Conservation (phyloP, 305 asterid species). For the Solanum chacoense region DNA sequence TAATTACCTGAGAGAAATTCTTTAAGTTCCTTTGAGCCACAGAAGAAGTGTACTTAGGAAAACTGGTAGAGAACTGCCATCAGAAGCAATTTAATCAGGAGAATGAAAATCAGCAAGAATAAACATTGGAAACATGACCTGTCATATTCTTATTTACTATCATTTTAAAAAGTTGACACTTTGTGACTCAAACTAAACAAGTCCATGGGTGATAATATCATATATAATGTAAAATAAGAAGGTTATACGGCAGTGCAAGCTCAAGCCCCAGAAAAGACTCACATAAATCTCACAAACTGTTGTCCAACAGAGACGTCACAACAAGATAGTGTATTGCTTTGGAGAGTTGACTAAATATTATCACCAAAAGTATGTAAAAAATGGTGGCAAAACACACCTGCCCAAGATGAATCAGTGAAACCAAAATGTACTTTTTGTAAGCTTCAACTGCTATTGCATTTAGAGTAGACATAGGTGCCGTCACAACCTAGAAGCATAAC, state of each 20-base stretch:
- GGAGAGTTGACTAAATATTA: background rate
- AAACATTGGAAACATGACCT: background rate
- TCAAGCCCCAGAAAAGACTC: background rate
- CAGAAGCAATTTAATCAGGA: background rate
- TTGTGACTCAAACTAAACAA: background rate
- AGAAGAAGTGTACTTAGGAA: conserved; percentile 83
- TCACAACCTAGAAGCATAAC: conserved; percentile 60
- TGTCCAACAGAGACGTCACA: background rate
- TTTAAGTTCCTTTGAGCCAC: conserved; percentile 88
- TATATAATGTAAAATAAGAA: background rate
- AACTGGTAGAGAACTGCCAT: conserved; percentile 66
- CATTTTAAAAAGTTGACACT: background rate
- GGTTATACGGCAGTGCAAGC: background rate
- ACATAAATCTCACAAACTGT: background rate
- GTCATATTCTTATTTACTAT: background rate
- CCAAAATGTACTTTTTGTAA: conserved; percentile 81
- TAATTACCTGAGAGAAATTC: conserved; percentile 60
- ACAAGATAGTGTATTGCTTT: background rate
- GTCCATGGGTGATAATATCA: background rate
- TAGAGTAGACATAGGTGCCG: conserved; percentile 78
- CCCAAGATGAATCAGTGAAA: conserved; percentile 83
- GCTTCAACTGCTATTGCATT: conserved; percentile 95
- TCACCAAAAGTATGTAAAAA: background rate
- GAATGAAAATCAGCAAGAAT: background rate
- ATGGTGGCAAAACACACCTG: conserved; percentile 44